Base-by-base conservation (phyloP, 495 filamentous ascomycete genomes). In the Xylaria scruposa region DNA sequence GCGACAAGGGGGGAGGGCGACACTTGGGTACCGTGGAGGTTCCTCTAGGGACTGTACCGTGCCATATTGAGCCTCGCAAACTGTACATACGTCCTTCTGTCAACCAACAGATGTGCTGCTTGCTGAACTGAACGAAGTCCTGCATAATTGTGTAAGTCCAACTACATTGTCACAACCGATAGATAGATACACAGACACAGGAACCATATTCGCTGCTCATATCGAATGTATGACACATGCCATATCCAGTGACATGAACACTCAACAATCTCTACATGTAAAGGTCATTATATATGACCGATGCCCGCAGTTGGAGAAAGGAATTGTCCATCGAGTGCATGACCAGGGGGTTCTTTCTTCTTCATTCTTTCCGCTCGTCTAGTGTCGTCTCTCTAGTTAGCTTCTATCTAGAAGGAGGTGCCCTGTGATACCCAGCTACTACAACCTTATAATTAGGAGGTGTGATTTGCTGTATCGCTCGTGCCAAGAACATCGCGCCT, bases 1-100 rank as follows among this genome's bases (percentile, higher is more conserved):
- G 61, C 69, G 61, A 65, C 69, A 65, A 65, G 69, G 69, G 63
- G 69, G 69, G 69, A 46, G 69, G 60, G n/a, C 62, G 40, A 38
- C 38, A 44, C 51, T 31, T 31, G 36, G 42, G 70, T 71, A 67
- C 62, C 61, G 53, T 31, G 9, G 29, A 61, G 40, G 54, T 51
- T 26, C 19, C 51, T 15, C 3, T 42, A 60, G 38, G 61, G 66
- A 51, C 42, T n/a, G 62, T 51, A 67, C 62, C 62, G 70, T 67
- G 36, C 29, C 51, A 7, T 24, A 26, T 49, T 19, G 0, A 36
- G 69, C 29, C 21, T 65, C n/a, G 47, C 49, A 59, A 24, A 71
- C 69, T 64, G 60, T 71, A 58, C n/a, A n/a, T n/a, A n/a, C 26
- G n/a, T 60, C 44, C 36, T 21, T 67, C 42, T 31, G 12, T 13